Evolutionary conservation across 208 protist species (phyloP), one percentile per base, ranked within the genome.

Genomic region (Leishmania lainsoni): DNA sequence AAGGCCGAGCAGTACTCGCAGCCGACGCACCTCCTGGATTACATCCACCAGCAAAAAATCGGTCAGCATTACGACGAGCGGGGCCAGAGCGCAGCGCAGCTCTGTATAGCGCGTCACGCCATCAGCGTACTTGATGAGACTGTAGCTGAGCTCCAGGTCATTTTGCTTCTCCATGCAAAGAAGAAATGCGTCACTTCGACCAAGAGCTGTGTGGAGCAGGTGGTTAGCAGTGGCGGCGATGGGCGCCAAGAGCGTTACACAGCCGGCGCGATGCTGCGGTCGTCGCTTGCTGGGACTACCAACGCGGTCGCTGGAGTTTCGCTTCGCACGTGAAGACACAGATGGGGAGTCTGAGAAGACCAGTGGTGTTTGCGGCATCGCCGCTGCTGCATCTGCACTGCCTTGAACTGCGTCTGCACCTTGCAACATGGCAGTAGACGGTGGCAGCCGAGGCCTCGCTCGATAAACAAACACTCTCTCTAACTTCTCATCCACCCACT

Each of bases 61-160:
- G 29, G 80, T 90, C 20, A 95, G 61, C 58, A 85, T 48, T 56
- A 95, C 61, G 35, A 89, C 90, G 32, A 97, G 83, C n/a, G 91
- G 85, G 12, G 91, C 85, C 29, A 95, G 45, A 5, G 52, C 83
- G 52, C 39, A 85, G n/a, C 78, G 83, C 63, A 92, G 86, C 68
- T 94, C 90, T 54, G 86, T 93, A 20, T 94, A 75, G 42, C 91
- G 91, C 16, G 79, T 81, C 69, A 92, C 85, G 45, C 91, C 93
- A 71, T 93, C 91, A 5, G 90, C 81, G 73, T 88, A 94, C 81
- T 89, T 83, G 70, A 93, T 88, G 42, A 86, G 76, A 72, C 81
- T 87, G 78, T 85, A 85, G 77, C 77, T 79, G 17, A 85, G 26
- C 73, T 85, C 81, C 72, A 85, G 52, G 45, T 85, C 81, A 56